Percentiles rank a stretch among this genome's conserved stretches.
Evolutionary conservation across 768 basidiomycete genomes (phyloP).

Genomic region (Boletus reticulatus): DNA sequence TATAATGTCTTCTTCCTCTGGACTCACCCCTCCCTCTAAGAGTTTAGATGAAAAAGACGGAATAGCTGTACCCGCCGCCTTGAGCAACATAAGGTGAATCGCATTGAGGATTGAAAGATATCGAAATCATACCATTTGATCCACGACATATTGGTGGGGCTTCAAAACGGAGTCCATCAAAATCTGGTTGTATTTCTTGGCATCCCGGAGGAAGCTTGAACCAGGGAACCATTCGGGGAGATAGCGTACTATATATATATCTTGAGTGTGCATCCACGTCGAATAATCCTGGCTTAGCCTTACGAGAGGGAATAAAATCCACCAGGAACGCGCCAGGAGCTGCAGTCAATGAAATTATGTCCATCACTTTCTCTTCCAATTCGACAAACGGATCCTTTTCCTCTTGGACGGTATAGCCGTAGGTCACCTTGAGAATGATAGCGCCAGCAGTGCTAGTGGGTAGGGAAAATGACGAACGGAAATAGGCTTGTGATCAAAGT

Average conservation of each 20-base stretch:
- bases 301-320: constrained; percentile 21
- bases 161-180: constrained; percentile 39
- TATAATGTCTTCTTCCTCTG: constrained; percentile 18
- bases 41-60: constrained; percentile 20
- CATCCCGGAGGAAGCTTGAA: constrained; percentile 32
- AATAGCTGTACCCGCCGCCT: constrained; percentile 18
- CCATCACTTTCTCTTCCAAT: constrained; percentile 25
- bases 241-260: constrained; percentile 23
- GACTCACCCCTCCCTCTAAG: constrained; percentile 7
- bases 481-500: background rate
- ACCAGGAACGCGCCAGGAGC: constrained; percentile 19
- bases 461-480: background rate
- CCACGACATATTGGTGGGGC: constrained; percentile 44
- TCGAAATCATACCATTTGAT: constrained; percentile 43
- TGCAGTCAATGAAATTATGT: constrained; percentile 4
- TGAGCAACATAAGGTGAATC: background rate
- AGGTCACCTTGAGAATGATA: constrained; percentile 38
- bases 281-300: background rate
- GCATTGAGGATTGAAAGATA: background rate
- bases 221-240: constrained; percentile 38
- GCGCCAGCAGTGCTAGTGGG: constrained; percentile 12
- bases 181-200: constrained; percentile 21
- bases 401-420: constrained; percentile 39
- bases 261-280: background rate
- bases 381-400: constrained; percentile 37